Evolutionary conservation across 352 stramenopile genomes (phyloP), one percentile per base, ranked within the genome.

Genomic region (Phytophthora hybrid): DNA sequence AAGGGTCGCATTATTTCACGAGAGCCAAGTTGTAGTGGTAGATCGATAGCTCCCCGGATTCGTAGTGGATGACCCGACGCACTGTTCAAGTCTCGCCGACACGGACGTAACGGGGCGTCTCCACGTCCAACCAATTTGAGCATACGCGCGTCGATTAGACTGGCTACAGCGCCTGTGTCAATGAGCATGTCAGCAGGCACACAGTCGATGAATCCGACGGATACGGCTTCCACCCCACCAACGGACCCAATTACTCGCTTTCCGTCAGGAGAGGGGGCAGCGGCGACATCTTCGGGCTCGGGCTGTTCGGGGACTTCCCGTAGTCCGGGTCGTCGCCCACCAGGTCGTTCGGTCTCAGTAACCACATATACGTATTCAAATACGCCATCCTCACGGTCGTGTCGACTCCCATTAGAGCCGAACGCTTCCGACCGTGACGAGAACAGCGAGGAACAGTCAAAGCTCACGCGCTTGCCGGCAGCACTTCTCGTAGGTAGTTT

Each of bases 101-200:
- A 49, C 4, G 41, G 55, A 21, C 55, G 10, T 2, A 71, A 14
- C 0, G 41, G n/a, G 3, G 23, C 55, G 0, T 51, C 7, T 3
- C 44, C 39, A 7, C 39, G 23, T 4, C 54, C 63, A 19, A 64
- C 37, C 3, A 29, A 41, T 3, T 39, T 57, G 8, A 71, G 29
- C 9, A 71, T 16, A 1, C 19, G 10, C 0, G 13, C 2, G 16
- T 64, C 29, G 3, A 71, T n/a, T 0, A 71, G 32, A 14, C 63
- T 71, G 7, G 51, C 61, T 0, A 68, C 14, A 10, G 51, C 61
- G 4, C 61, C 61, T 3, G 61, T 31, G 26, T 71, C 63, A 1
- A 53, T 53, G 1, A 64, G 44, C 21, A 71, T 39, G 2, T 71
- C 16, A 0, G 56, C 31, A 0, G 63, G 63, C 4, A 18, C 23